Evolutionary conservation across 257 asterid species (phyloP), one percentile per base, ranked within the genome.

Genomic region (Schizonepeta tenuifolia): DNA sequence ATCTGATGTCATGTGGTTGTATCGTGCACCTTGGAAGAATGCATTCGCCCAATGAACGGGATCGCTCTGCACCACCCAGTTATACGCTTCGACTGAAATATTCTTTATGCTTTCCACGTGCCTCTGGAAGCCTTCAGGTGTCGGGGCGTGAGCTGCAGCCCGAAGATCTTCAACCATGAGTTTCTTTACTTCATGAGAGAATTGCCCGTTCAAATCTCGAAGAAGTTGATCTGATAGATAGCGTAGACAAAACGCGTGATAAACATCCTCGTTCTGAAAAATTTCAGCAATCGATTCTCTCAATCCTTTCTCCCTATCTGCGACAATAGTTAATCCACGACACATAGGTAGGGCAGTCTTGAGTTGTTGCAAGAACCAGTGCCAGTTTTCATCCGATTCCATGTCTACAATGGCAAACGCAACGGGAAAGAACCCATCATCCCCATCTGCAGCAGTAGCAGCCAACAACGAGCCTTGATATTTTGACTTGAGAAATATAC

Each of bases 361-460:
- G 8, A 95, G 96, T 75, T 92, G 99, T 26, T 85, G 81, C 46
- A 92, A 76, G 77, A 95, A 95, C 99, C 99, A 95, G 57, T 26
- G 87, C 98, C 99, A 95, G 79, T 90, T 95, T 55, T 88, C 98
- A 46, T 80, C 93, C 43, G 97, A 85, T 81, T 95, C 99, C 68
- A 79, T 46, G 83, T 95, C 98, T 6, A 92, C 99, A 22, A 92
- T 85, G 51, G 98, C 97, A 75, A 95, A 95, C 79, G 99, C 99
- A 69, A 95, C 91, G 3, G 98, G 97, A 58, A 95, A 95, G 75
- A 89, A 80, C 21, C 86, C 88, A 49, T 90, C 96, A 40, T 88
- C 85, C 41, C 97, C 99, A 62, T 95, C 99, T 43, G 92, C 92
- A 84, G 98, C 96, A 18, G 98, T 95, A 11, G 99, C 99, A 8